phyloP scores from a whole-genome alignment of 148 eudicot genomes.

The Nepenthes mirabilis region DNA sequence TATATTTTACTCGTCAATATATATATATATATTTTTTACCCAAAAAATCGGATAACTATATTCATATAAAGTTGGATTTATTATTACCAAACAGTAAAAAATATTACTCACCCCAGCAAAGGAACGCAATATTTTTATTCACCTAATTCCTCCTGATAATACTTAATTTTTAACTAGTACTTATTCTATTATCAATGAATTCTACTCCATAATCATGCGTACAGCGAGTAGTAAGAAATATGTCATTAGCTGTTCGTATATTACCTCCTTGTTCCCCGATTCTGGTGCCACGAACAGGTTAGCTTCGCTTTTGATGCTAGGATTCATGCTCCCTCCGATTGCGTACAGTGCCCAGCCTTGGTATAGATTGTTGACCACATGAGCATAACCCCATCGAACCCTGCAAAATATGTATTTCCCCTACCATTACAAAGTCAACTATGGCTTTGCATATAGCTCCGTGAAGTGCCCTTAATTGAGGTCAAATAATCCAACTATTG shows the following conservation, averaged over 20 bases:
- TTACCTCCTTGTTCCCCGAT: constrained; percentile 53
- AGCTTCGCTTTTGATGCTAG: constrained; percentile 66
- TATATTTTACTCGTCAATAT: no score
- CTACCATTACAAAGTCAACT: background rate
- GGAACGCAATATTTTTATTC: no score
- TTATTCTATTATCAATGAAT: no score
- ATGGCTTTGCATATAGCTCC: no score
- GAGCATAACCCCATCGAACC: constrained; percentile 77
- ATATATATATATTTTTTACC: no score
- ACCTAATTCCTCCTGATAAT: no score
- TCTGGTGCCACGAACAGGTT: constrained; percentile 65
- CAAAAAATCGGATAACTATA: no score
- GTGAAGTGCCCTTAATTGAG: background rate
- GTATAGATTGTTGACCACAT: constrained; percentile 88
- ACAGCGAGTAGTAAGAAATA: background rate
- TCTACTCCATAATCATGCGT: background rate
- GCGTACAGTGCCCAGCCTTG: constrained; percentile 75
- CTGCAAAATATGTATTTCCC: constrained; percentile 15
- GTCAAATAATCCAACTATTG: background rate
- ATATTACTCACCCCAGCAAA: no score
- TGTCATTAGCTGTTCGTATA: background rate
- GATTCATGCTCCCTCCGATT: constrained; percentile 87
- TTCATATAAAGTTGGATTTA: no score
- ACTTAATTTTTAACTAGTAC: no score
- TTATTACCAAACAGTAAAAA: no score